Evolutionary conservation across 345 rosid genomes (phyloP).

Genomic region (Sisymbrium irio): DNA sequence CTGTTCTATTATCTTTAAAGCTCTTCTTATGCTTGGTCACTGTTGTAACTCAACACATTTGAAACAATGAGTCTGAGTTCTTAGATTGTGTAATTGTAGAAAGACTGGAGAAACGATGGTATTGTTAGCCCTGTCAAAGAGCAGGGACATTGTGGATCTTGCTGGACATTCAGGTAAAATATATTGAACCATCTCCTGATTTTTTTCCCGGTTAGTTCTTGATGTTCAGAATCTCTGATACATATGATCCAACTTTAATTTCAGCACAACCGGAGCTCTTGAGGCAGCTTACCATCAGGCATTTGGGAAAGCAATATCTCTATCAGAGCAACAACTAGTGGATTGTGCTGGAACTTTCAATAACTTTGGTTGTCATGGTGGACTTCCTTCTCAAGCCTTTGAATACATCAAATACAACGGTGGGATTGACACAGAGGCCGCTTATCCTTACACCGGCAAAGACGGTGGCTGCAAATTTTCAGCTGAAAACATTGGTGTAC

Average conservation of each 20-base stretch:
- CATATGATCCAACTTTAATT: neutral
- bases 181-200: neutral
- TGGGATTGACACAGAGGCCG: conserved; percentile 83
- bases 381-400: conserved; percentile 93
- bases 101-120: conserved; percentile 85
- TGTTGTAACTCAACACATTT: neutral
- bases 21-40: neutral
- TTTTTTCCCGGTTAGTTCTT: too few species aligned
- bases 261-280: conserved; percentile 89
- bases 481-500: conserved; percentile 70
- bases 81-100: conserved; percentile 35
- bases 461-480: conserved; percentile 73
- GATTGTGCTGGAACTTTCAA: conserved; percentile 83
- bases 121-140: conserved; percentile 89
- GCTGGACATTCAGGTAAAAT: conserved; percentile 92
- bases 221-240: neutral
- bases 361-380: conserved; percentile 86
- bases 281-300: conserved; percentile 96
- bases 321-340: conserved; percentile 94
- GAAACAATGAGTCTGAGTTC: neutral
- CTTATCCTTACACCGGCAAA: conserved; percentile 70
- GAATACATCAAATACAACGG: conserved; percentile 92
- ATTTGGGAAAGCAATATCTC: conserved; percentile 64
- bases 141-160: conserved; percentile 95
- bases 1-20: neutral